These are phyloP conservation scores for Cladophialophora bantiana DNA, from an alignment of 2,329 filamentous ascomycete species.

Conservation along the genomic window DNA sequence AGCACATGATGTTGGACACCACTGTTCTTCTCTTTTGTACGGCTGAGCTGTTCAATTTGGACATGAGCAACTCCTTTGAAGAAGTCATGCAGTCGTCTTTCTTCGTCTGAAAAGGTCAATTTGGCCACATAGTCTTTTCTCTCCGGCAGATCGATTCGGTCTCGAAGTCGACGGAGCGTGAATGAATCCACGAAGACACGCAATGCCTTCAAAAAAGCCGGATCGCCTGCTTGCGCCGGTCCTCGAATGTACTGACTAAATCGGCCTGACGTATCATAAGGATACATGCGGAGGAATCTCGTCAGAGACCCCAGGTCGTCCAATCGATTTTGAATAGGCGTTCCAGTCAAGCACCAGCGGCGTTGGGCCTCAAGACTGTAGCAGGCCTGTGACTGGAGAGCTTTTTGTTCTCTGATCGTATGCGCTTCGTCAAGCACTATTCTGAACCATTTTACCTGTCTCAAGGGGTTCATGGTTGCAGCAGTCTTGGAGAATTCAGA, in stretches of 20 bases:
- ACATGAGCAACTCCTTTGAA: constrained; percentile 83
- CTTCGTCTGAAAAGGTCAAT: constrained; percentile 77
- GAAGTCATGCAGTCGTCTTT: constrained; percentile 79
- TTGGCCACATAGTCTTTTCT: constrained; percentile 75
- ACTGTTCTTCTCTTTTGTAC: constrained; percentile 73
- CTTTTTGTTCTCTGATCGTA: constrained; percentile 85
- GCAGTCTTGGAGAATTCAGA: constrained; percentile 71
- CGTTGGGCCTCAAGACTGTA: constrained; percentile 79
- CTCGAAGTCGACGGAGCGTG: constrained; percentile 87
- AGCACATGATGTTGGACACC: constrained; percentile 79
- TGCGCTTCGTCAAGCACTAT: constrained; percentile 95
- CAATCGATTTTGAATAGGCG: constrained; percentile 90
- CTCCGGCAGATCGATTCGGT: constrained; percentile 82
- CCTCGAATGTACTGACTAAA: constrained; percentile 82
- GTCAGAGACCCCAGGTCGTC: constrained; percentile 88
- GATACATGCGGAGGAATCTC: constrained; percentile 81
- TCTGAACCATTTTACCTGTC: constrained; percentile 87
- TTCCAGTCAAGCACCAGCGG: constrained; percentile 97
- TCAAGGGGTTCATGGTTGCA: constrained; percentile 65
- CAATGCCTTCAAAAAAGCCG: constrained; percentile 81
- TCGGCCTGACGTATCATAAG: constrained; percentile 78
- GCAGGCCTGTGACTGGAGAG: constrained; percentile 83
- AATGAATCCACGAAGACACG: constrained; percentile 93
- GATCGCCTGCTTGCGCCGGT: constrained; percentile 86
- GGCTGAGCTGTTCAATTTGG: constrained; percentile 76